Percentiles rank a stretch among this genome's conserved stretches.
Conservation (phyloP, 805 yeast genomes). For the Lipomyces sp. region DNA sequence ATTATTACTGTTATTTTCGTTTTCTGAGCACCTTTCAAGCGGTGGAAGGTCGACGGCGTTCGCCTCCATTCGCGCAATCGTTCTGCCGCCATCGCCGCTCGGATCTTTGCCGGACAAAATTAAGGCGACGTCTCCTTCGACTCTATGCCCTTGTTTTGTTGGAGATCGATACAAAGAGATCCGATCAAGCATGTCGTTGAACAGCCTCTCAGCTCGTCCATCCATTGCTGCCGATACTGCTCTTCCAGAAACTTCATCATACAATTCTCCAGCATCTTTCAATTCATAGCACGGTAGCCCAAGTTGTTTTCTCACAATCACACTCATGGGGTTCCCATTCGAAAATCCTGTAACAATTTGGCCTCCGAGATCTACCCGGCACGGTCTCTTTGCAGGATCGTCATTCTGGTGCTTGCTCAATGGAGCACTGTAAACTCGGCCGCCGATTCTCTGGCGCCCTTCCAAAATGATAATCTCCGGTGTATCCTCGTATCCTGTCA, state of each 20-base stretch:
- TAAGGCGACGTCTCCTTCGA: slow-evolving; percentile 40
- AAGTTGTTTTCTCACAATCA: slow-evolving; percentile 42
- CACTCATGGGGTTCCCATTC: slow-evolving; percentile 43
- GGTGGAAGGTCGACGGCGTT: slow-evolving; percentile 36
- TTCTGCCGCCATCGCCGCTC: slow-evolving; percentile 35
- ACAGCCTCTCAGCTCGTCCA: slow-evolving; percentile 38
- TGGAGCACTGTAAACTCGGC: slow-evolving; percentile 42
- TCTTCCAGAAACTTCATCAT: slow-evolving; percentile 38
- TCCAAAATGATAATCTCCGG: slow-evolving; percentile 43
- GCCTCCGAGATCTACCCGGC: slow-evolving; percentile 41
- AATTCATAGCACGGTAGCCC: slow-evolving; percentile 41
- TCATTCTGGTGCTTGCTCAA: slow-evolving; percentile 22
- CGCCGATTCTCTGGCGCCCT: slow-evolving; percentile 44
- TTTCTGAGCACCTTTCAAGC: slow-evolving; percentile 25
- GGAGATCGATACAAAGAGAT: slow-evolving; percentile 38
- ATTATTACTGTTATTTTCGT: neutral
- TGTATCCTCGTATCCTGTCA: slow-evolving; percentile 39
- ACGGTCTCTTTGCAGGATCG: slow-evolving; percentile 6
- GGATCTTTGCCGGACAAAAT: slow-evolving; percentile 43
- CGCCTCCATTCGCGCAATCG: slow-evolving; percentile 42
- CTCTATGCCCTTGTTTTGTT: slow-evolving; percentile 33
- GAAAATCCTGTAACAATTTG: slow-evolving; percentile 43
- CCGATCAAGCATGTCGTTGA: slow-evolving; percentile 39
- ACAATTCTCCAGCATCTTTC: slow-evolving; percentile 35
- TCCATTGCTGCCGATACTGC: slow-evolving; percentile 34